Evolutionary conservation across 1,284 basidiomycete species (phyloP).

Genomic region (Marasmius oreades): DNA sequence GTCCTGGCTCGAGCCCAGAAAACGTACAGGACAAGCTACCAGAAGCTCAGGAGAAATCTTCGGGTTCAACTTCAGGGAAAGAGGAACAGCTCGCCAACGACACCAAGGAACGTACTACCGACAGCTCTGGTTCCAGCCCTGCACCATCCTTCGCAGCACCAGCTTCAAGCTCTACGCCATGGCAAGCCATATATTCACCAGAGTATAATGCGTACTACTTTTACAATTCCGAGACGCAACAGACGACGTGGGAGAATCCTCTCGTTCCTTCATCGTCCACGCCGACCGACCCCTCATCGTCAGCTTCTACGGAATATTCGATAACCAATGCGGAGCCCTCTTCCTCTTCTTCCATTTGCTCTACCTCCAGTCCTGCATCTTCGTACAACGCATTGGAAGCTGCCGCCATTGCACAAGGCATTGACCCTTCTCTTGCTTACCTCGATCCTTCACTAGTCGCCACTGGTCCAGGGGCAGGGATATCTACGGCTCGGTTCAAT

Average conservation of each 20-base stretch:
- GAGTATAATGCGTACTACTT: constrained; percentile 87
- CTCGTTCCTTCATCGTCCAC: constrained; percentile 32
- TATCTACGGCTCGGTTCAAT: constrained; percentile 71
- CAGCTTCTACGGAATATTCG: constrained; percentile 17
- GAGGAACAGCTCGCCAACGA: neutral
- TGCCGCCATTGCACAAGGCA: constrained; percentile 70
- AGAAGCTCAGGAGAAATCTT: neutral
- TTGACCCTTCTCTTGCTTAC: constrained; percentile 80
- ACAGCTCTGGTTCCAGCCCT: neutral
- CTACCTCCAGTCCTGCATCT: constrained; percentile 23
- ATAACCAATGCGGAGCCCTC: constrained; percentile 14
- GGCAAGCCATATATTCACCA: constrained; percentile 87
- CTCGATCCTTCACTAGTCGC: constrained; percentile 72
- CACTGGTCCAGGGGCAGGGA: constrained; percentile 31
- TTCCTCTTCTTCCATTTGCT: constrained; percentile 23
- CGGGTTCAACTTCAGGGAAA: neutral
- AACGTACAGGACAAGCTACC: neutral
- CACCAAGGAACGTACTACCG: neutral
- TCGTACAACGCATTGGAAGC: constrained; percentile 48
- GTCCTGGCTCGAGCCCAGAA: neutral
- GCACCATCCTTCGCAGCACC: constrained; percentile 13
- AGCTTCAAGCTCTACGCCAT: constrained; percentile 33
- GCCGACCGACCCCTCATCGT: constrained; percentile 24
- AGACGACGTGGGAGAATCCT: constrained; percentile 90
- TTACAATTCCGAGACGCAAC: constrained; percentile 73